These are phyloP conservation scores for Prunella vulgaris DNA, from an alignment of 257 asterid genomes.

Conservation along the genomic window DNA sequence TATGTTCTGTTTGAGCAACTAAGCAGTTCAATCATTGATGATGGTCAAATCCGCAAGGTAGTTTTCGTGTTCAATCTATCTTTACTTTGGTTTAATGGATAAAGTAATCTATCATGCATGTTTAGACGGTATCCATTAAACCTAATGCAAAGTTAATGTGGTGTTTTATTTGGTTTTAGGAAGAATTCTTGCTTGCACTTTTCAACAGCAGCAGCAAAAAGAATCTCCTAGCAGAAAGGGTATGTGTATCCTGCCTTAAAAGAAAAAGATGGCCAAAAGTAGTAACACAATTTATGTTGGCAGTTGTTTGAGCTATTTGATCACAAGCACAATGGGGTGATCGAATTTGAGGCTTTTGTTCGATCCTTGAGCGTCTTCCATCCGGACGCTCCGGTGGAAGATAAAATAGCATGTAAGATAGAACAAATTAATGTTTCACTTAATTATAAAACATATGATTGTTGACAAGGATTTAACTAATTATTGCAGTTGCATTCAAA, in stretches of 20 bases:
- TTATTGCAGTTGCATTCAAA: constrained; percentile 58
- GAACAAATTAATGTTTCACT: too few relatives aligned
- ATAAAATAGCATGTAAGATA: constrained; percentile 47
- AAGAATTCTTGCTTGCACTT: constrained; percentile 82
- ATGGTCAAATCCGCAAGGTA: constrained; percentile 79
- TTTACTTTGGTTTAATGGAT: background rate
- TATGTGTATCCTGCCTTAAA: constrained; percentile 14
- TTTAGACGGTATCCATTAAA: too few relatives aligned
- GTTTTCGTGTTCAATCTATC: background rate
- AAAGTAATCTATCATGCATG: too few relatives aligned
- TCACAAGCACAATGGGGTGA: constrained; percentile 54
- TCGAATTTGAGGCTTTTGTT: constrained; percentile 76
- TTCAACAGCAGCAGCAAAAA: constrained; percentile 46
- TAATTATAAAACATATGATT: background rate
- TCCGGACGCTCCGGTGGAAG: constrained; percentile 45
- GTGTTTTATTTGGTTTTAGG: constrained; percentile 39
- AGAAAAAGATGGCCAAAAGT: background rate
- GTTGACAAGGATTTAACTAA: too few relatives aligned
- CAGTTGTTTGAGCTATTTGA: constrained; percentile 79
- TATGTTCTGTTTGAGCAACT: constrained; percentile 48
- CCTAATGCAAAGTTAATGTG: too few relatives aligned
- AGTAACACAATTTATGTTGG: background rate
- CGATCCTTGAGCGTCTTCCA: constrained; percentile 62
- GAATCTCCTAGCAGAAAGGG: constrained; percentile 76
- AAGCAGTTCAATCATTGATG: constrained; percentile 57